phyloP scores from a whole-genome alignment of 2,329 filamentous ascomycete species.

The Arthroderma uncinatum region DNA sequence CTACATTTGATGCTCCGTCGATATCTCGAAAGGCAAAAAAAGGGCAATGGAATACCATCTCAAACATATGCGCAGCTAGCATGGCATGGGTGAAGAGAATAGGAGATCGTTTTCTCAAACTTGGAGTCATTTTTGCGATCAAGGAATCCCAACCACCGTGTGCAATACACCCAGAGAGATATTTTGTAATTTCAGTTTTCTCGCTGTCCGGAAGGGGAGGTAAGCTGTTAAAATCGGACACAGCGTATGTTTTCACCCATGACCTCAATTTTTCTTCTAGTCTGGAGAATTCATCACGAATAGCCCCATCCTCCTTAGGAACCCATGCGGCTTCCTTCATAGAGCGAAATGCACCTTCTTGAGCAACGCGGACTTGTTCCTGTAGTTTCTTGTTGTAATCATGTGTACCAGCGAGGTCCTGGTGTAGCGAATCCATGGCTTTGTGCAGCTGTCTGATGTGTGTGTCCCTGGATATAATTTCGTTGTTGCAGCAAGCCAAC shows the following conservation, averaged over 20 bases:
- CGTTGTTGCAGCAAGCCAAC: background rate
- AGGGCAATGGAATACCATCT: background rate
- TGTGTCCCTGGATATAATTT: background rate
- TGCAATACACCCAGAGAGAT: background rate
- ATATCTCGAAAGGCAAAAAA: background rate
- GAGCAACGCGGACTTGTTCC: slow-evolving; percentile 5
- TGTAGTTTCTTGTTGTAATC: background rate
- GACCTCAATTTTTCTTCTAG: background rate
- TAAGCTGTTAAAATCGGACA: background rate
- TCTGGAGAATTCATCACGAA: slow-evolving; percentile 4
- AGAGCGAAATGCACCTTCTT: slow-evolving; percentile 5
- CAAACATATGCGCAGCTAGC: background rate
- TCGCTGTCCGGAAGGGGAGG: background rate
- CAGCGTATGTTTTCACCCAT: background rate
- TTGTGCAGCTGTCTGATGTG: background rate
- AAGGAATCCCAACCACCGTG: background rate
- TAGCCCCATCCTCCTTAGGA: background rate
- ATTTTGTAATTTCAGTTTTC: background rate
- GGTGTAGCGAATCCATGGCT: background rate
- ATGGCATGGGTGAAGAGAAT: background rate
- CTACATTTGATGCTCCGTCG: background rate
- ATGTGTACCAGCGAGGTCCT: background rate
- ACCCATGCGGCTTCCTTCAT: slow-evolving; percentile 5
- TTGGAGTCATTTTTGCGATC: background rate
- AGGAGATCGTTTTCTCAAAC: background rate